Evolutionary conservation across 1,139 yeast genomes (phyloP), one percentile per base, ranked within the genome.

Genomic region (Trichomonascaceae sp.): DNA sequence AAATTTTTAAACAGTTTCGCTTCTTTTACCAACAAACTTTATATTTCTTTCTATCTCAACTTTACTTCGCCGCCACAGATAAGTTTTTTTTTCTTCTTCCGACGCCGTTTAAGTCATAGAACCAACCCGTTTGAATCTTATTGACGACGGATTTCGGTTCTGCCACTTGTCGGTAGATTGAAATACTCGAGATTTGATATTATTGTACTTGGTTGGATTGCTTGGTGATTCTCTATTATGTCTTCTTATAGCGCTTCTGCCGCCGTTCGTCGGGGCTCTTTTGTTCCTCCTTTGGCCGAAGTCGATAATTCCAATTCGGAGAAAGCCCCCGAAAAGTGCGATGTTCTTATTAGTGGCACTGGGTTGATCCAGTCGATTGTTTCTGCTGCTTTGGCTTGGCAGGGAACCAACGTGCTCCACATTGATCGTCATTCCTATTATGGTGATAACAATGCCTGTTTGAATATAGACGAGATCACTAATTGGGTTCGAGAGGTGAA

Each of bases 371-470:
- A 95, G 70, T 82, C 90, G 62, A 84, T 95, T 13, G 73, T 91
- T 54, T 96, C 98, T 0, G 96, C 98, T 3, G 93, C 98, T 0
- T 76, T 93, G 54, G 86, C 97, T 15, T 93, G 99, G 98, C 96
- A 89, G 65, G 98, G 98, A 13, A 84, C 93, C 17, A 83, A 79
- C 59, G 97, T 93, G 17, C 75, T 93, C 53, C 99, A 93, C 68
- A 82, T 93, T 49, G 99, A 93, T 68, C 76, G 82, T 54, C 85
- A 88, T 64, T 78, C 81, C 43, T 85, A 87, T 68, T 93, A 93
- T 65, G 99, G 99, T 12, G 98, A 90, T 67, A 78, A 85, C 51
- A 79, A 84, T 47, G 91, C 97, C 4, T 87, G 96, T 13, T 73
- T 93, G 56, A 86, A 96, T 22, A 82, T 89, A 51, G 96, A 88